These are phyloP conservation scores for Mycena sanguinolenta DNA, from an alignment of 768 basidiomycete species.

Conservation along the genomic window DNA sequence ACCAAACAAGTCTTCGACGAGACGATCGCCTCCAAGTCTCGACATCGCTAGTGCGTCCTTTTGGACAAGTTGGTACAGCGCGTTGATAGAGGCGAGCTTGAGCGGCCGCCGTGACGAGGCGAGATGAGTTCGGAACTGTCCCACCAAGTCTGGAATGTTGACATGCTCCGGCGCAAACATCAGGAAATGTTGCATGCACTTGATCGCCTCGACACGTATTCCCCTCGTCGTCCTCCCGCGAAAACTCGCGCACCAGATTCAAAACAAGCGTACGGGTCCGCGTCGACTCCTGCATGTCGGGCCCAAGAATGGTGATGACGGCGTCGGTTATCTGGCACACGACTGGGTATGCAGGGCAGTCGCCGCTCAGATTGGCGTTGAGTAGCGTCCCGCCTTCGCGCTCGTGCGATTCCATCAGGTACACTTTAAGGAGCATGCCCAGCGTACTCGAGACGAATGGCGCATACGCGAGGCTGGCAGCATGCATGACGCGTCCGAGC, in stretches of 20 bases:
- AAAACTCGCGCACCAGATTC: constrained; percentile 88
- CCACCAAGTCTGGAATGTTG: too few species aligned
- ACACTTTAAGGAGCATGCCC: constrained; percentile 91
- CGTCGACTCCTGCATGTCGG: constrained; percentile 92
- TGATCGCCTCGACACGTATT: too few species aligned
- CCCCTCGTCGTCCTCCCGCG: constrained; percentile 88
- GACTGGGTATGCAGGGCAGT: constrained; percentile 88
- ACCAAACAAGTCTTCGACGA: constrained; percentile 95
- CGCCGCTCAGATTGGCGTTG: constrained; percentile 89
- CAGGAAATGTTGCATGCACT: too few species aligned
- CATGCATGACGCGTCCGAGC: constrained; percentile 84
- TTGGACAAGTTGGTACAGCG: constrained; percentile 96
- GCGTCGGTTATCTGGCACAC: constrained; percentile 96
- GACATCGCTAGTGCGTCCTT: constrained; percentile 94
- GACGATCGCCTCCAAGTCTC: constrained; percentile 90
- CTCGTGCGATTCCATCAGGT: constrained; percentile 92
- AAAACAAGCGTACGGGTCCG: constrained; percentile 85
- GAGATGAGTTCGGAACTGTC: too few species aligned
- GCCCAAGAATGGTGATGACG: constrained; percentile 92
- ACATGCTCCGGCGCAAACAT: too few species aligned
- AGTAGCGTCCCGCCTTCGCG: constrained; percentile 88
- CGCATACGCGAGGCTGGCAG: constrained; percentile 92
- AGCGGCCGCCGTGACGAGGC: too few species aligned
- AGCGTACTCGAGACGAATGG: constrained; percentile 91
- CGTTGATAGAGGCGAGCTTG: too few species aligned